These are phyloP conservation scores for Leccinum holopus DNA, from an alignment of 1,284 basidiomycete species.

Conservation along the genomic window DNA sequence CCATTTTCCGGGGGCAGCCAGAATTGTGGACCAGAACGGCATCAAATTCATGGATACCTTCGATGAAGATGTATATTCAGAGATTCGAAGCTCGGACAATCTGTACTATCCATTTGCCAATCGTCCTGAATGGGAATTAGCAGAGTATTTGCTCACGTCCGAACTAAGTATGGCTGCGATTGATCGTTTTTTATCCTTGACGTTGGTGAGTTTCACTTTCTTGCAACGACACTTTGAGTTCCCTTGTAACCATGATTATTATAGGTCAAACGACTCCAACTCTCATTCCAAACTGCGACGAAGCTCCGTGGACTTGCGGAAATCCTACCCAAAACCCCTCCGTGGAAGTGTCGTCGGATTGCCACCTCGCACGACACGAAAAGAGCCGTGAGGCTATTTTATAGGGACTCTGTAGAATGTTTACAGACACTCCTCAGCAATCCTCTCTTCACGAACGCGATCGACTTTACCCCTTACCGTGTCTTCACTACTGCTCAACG, in stretches of 20 bases:
- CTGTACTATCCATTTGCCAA: conserved; percentile 1
- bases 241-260: background rate
- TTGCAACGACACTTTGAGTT: background rate
- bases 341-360: conserved; percentile 2
- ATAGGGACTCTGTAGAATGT: background rate
- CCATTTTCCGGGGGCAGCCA: conserved; percentile 1
- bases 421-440: conserved; percentile 2
- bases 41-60: conserved; percentile 1
- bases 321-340: background rate
- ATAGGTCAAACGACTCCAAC: background rate
- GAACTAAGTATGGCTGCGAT: conserved; percentile 2
- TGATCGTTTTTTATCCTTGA: background rate
- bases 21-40: background rate
- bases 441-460: background rate
- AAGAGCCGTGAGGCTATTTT: background rate
- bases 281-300: background rate
- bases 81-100: background rate
- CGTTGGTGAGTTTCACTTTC: background rate
- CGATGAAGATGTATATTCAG: background rate
- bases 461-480: background rate
- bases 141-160: background rate
- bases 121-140: conserved; percentile 1
- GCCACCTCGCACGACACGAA: background rate
- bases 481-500: background rate
- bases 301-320: background rate